Conservation (phyloP, 768 basidiomycete species). For the Leccinum truebloodii region DNA sequence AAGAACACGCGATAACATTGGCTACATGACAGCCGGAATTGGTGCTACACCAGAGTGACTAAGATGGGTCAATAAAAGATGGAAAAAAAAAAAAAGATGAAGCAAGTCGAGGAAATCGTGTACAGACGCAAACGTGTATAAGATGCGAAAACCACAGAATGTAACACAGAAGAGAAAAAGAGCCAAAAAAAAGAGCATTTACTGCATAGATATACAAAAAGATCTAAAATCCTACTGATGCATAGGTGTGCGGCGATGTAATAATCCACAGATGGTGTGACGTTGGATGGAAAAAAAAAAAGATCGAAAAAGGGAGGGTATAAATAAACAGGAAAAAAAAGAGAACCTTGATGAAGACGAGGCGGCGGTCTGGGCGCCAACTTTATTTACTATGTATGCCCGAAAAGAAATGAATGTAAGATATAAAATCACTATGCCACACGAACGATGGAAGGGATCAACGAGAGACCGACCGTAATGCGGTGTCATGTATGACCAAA, state of each 20-base stretch:
- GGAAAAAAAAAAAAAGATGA: not conserved
- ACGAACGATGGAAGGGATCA: conserved; percentile 1
- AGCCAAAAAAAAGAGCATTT: not conserved
- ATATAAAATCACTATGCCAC: conserved; percentile 14
- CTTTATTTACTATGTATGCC: conserved; percentile 1
- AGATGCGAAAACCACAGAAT: conserved; percentile 4
- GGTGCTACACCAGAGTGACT: conserved; percentile 25
- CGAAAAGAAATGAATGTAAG: conserved; percentile 4
- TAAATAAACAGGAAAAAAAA: conserved; percentile 4
- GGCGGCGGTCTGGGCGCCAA: not conserved
- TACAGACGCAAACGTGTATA: conserved; percentile 15
- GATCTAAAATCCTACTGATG: conserved; percentile 27
- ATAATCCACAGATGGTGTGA: conserved; percentile 3
- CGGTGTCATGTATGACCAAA: conserved; percentile 31
- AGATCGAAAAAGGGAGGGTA: not conserved
- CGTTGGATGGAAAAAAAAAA: not conserved
- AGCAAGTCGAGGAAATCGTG: conserved; percentile 6
- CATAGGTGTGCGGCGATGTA: conserved; percentile 11
- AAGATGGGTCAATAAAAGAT: conserved; percentile 9
- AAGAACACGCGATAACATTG: conserved; percentile 5
- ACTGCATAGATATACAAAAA: conserved; percentile 20
- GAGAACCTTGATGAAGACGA: not conserved
- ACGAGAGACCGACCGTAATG: conserved; percentile 1
- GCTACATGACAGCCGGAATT: conserved; percentile 16
- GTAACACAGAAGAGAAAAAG: conserved; percentile 17